Conservation (phyloP, 768 basidiomycete species). For the Lentinula sp. region DNA sequence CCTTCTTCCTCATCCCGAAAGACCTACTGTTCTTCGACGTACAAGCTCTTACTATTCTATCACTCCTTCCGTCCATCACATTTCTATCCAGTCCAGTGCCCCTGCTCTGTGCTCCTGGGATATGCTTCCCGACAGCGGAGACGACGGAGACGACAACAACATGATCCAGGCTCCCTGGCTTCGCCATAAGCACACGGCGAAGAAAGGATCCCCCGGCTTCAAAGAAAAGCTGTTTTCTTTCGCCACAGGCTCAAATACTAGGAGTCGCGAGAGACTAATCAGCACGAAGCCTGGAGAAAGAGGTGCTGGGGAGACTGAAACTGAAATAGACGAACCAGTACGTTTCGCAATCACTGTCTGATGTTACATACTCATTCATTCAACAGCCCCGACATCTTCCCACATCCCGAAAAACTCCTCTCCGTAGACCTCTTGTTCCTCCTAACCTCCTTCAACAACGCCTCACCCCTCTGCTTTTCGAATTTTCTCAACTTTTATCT, state of each 20-base stretch:
- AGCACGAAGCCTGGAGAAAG: slow-evolving; percentile 5
- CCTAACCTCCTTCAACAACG: slow-evolving; percentile 37
- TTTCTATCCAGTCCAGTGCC: neutral
- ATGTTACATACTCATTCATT: neutral
- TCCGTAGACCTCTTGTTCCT: slow-evolving; percentile 45
- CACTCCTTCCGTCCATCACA: neutral
- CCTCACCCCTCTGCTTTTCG: slow-evolving; percentile 59
- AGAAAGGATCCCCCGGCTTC: neutral
- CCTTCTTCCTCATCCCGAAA: neutral
- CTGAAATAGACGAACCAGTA: slow-evolving; percentile 5
- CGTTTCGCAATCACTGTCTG: neutral
- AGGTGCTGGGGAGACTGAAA: slow-evolving; percentile 7
- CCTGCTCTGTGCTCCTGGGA: neutral
- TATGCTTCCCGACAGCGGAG: neutral
- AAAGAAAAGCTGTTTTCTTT: neutral
- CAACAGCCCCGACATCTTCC: slow-evolving; percentile 59
- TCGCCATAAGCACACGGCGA: neutral
- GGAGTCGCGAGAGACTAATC: neutral
- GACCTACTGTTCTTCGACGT: neutral
- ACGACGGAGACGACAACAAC: neutral
- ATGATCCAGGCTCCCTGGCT: neutral
- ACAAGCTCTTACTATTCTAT: neutral
- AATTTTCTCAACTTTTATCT: slow-evolving; percentile 62
- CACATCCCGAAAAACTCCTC: slow-evolving; percentile 55
- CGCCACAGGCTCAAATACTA: neutral